Percentiles rank a stretch among this genome's conserved stretches.
Conservation (phyloP, 352 stramenopile species). For the Thalassiosira hispida region DNA sequence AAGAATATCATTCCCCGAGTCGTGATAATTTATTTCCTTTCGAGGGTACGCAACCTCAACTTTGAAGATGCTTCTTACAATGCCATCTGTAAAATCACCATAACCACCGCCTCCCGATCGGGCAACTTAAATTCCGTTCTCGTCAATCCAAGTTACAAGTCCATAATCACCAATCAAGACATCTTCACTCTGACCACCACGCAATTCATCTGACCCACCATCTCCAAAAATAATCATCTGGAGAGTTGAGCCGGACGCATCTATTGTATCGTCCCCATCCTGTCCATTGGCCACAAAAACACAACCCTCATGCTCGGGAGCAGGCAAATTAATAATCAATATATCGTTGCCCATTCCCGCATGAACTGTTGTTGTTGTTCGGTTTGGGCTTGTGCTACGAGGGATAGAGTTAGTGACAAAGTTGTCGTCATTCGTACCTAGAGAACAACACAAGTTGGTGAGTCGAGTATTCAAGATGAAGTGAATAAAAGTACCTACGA, state of each 20-base stretch:
- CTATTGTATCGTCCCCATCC: conserved; percentile 44
- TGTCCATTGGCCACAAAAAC: conserved; percentile 60
- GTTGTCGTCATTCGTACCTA: too few species aligned
- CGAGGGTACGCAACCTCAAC: conserved; percentile 33
- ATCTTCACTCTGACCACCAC: conserved; percentile 37
- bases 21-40: conserved; percentile 12
- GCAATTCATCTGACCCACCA: conserved; percentile 48
- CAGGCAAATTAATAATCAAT: conserved; percentile 36
- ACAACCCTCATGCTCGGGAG: conserved; percentile 5
- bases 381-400: background rate
- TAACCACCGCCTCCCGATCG: conserved; percentile 51
- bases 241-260: conserved; percentile 45
- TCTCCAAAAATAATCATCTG: conserved; percentile 60
- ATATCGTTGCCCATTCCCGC: conserved; percentile 50
- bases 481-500: too few species aligned
- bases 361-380: conserved; percentile 49
- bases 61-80: conserved; percentile 25
- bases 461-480: too few species aligned
- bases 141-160: conserved; percentile 39
- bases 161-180: conserved; percentile 61
- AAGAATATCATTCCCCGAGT: conserved; percentile 37
- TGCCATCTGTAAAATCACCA: conserved; percentile 54
- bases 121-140: conserved; percentile 29
- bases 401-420: conserved; percentile 44
- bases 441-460: too few species aligned